These are phyloP conservation scores for carrot (Daucus carota) DNA, from an alignment of 129 eudicot genomes.

Conservation along the genomic window DH1_v3.0 NC_030383.2:64418501-64419000, in stretches of 20 bases:
- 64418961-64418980: slow-evolving; percentile 81
- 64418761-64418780: background rate
- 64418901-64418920: slow-evolving; percentile 84
- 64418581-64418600: background rate
- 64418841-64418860: background rate
- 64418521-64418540: background rate
- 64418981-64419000: slow-evolving; percentile 84
- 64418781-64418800: background rate
- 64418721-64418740: background rate
- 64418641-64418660: background rate
- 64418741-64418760: background rate
- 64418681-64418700: too few species aligned
- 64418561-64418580: background rate
- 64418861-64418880: background rate
- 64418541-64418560: background rate
- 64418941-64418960: slow-evolving; percentile 84
- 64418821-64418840: background rate
- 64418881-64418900: slow-evolving; percentile 57
- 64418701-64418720: background rate
- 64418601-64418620: background rate
- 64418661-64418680: background rate
- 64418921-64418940: slow-evolving; percentile 79
- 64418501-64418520: background rate
- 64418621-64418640: background rate
- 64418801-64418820: too few species aligned